Evolutionary conservation across 1,284 basidiomycete genomes (phyloP).

Genomic region (Leccinum fallax): DNA sequence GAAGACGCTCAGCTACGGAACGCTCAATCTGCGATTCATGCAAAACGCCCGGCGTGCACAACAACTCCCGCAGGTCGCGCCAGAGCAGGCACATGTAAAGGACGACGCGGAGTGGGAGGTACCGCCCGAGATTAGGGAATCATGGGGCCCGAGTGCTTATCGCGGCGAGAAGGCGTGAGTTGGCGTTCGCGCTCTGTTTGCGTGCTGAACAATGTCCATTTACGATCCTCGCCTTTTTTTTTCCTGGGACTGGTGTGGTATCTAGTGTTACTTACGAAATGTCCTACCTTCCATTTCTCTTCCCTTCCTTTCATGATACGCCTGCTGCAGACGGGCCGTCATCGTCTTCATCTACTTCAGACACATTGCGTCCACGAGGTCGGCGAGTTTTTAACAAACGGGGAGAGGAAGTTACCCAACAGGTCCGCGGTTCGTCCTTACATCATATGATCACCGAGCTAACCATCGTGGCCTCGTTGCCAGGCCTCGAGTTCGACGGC

Average conservation of each 20-base stretch:
- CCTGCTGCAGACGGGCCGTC: conserved; percentile 31
- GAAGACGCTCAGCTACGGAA: conserved; percentile 66
- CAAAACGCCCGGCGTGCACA: conserved; percentile 67
- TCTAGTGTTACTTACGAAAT: conserved; percentile 53
- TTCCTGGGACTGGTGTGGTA: conserved; percentile 26
- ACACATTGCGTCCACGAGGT: conserved; percentile 42
- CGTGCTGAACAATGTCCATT: conserved; percentile 20
- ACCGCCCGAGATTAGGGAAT: conserved; percentile 53
- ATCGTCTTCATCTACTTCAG: conserved; percentile 43
- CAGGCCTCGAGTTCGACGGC: conserved; percentile 21
- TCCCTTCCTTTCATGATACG: conserved; percentile 41
- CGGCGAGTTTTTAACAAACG: conserved; percentile 44
- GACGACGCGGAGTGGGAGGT: conserved; percentile 76
- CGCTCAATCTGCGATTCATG: conserved; percentile 74
- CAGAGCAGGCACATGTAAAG: conserved; percentile 57
- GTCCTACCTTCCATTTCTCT: conserved; percentile 75
- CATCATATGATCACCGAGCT: conserved; percentile 23
- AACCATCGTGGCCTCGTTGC: conserved; percentile 21
- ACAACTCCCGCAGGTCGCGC: conserved; percentile 47
- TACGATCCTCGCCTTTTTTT: conserved; percentile 13
- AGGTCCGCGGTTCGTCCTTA: conserved; percentile 29
- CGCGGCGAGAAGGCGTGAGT: conserved; percentile 31
- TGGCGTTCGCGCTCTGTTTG: conserved; percentile 1
- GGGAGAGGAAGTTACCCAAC: conserved; percentile 40
- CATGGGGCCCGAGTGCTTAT: conserved; percentile 51